Base-by-base conservation (phyloP, 1,139 yeast genomes). In the Eremothecium gossypii region DNA sequence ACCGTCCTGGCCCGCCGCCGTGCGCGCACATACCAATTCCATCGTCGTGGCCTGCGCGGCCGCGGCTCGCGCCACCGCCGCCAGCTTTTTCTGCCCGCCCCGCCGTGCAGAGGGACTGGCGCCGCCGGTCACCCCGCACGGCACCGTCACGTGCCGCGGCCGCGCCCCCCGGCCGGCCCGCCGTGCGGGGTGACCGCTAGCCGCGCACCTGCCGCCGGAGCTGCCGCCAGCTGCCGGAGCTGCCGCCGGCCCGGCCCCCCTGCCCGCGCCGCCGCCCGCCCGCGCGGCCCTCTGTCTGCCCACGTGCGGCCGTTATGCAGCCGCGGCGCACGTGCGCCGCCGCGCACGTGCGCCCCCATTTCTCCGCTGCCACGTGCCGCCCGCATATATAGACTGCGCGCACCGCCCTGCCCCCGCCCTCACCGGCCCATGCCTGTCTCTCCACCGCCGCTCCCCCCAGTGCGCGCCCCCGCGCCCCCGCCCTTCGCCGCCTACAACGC, bases 1-100 rank as follows among this genome's bases (percentile, higher is more conserved):
- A 50, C 30, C 51, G 10, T 67, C 67, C 95, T 95, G 86, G 70
- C 73, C 53, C 87, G 67, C 30, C 77, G 52, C 14, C 67, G 58
- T 27, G 71, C 12, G 4, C 3, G 14, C 27, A 34, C 37, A 20
- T 34, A 34, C 37, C 29, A 34, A 23, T 34, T 34, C 37, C 37
- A 34, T 34, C 29, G n/a, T 32, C 13, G 13, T 29, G 11, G 31
- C 31, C 26, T n/a, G 12, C 40, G 35, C 37, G 28, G 12, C 28
- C n/a, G 40, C 37, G 14, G 27, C 27, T 9, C 35, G 36, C 27
- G 11, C 13, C 38, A 17, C 33, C 17, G 34, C 14, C 29, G 27
- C 33, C 26, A 33, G 29, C 38, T 35, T 26, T 34, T 31, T 26
- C 20, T 27, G 13, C 12, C 23, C 28, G 33, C 26, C 33, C 31